These are phyloP conservation scores for Podospora anserina DNA, from an alignment of 495 filamentous ascomycete species.

Conservation along the genomic window DNA sequence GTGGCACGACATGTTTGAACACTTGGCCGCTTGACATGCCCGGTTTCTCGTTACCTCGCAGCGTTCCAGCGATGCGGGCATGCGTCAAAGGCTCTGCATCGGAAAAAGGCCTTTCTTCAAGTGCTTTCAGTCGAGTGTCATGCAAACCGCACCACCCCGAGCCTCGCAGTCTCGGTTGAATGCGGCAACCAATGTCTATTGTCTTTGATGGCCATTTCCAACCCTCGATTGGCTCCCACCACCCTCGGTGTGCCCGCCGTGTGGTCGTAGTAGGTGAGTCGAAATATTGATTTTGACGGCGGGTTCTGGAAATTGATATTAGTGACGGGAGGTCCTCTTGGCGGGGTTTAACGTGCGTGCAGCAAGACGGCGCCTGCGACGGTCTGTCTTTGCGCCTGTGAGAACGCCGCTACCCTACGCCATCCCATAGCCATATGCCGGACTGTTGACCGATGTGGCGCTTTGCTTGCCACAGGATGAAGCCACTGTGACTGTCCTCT, in stretches of 20 bases:
- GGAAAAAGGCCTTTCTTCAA: not conserved
- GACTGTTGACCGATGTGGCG: not conserved
- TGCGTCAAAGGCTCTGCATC: not conserved
- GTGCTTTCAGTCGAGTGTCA: not conserved
- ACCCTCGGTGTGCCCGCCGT: constrained; percentile 2
- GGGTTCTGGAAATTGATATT: constrained; percentile 1
- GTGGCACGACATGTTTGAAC: constrained; percentile 1
- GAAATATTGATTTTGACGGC: constrained; percentile 2
- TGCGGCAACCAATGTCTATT: not conserved
- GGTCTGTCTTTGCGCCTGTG: not conserved
- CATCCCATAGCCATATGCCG: not conserved
- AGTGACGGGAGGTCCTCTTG: not conserved
- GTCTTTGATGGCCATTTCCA: not conserved
- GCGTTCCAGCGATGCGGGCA: constrained; percentile 5
- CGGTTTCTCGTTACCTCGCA: constrained; percentile 7
- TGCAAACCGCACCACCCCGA: not conserved
- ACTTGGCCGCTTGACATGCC: not conserved
- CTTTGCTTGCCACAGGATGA: not conserved
- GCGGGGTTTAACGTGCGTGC: not conserved
- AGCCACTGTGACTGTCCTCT: not conserved
- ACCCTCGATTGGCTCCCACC: not conserved
- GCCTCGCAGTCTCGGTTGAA: not conserved
- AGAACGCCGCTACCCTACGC: not conserved
- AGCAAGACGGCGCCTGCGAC: not conserved
- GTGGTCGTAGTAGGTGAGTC: not conserved